These are phyloP conservation scores for Teunomyces funiuensis DNA, from an alignment of 805 yeast genomes.

Conservation along the genomic window DNA sequence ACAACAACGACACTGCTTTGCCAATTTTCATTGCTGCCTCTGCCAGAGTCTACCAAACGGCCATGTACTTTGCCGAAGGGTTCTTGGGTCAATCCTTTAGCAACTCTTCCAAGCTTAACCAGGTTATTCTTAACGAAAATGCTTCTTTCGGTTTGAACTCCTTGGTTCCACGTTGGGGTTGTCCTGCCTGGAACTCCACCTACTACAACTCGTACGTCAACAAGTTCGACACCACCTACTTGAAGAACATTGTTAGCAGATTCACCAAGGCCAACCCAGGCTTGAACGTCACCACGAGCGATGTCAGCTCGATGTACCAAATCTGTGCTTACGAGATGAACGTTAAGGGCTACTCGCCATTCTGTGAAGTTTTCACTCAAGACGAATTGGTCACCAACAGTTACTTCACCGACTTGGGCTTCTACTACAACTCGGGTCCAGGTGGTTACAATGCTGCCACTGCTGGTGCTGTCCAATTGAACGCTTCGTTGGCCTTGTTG, in stretches of 20 bases:
- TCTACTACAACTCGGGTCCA: constrained; percentile 15
- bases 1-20: constrained; percentile 30
- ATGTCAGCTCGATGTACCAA: constrained; percentile 11
- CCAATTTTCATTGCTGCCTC: constrained; percentile 58
- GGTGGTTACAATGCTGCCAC: constrained; percentile 11
- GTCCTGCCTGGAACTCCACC: constrained; percentile 20
- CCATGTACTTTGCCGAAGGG: constrained; percentile 58
- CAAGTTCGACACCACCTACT: constrained; percentile 20
- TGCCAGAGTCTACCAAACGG: constrained; percentile 55
- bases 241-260: constrained; percentile 17
- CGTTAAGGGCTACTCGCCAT: constrained; percentile 14
- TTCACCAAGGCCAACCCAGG: constrained; percentile 16
- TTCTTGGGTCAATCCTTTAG: constrained; percentile 48
- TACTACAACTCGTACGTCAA: constrained; percentile 16
- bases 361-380: constrained; percentile 15
- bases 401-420: constrained; percentile 12
- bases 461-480: constrained; percentile 10
- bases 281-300: constrained; percentile 9
- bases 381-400: constrained; percentile 13
- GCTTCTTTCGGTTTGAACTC: constrained; percentile 55
- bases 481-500: constrained; percentile 12
- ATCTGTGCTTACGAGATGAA: constrained; percentile 17
- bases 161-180: constrained; percentile 53
- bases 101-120: constrained; percentile 27
- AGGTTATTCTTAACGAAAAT: constrained; percentile 48